Base-by-base conservation (phyloP, 257 asterid species). In the Linderniella brevidens region DNA sequence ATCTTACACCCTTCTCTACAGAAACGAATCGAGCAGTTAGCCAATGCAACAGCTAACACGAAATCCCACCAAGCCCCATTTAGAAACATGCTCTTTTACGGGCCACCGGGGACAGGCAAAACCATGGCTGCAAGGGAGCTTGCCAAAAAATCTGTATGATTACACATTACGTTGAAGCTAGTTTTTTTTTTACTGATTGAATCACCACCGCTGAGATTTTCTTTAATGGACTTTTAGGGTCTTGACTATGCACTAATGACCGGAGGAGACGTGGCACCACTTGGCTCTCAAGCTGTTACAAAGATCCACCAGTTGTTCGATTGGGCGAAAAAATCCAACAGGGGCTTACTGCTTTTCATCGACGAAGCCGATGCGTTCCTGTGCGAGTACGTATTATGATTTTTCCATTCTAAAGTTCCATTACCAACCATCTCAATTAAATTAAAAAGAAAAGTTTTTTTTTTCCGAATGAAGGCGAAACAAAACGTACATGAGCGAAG, bases 81-180 rank as follows among this genome's bases (percentile, higher is more conserved):
- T 35, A 73, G 97, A 48, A 88, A 88, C 70, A 74, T 88, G 84
- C 97, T 88, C 35, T 84, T 88, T 57, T 81, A 80, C 55, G 97
- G 97, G 49, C 94, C 95, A 49, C 97, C 95, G 20, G 97, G 97
- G 58, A 84, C 97, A 32, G 97, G 97, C 67, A 88, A 88, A 68
- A 88, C 97, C 40, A 84, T 88, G 94, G 95, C 84, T 63, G 97
- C 95, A 39, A 80, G 95, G 58, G 97, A 88, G 82, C 92, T 88
- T 64, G 97, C 97, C 39, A 88, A 61, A 29, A 84, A 70, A 76
- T 88, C 92, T 55, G 97, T 84, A 80, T 57, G 95, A 16, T 40
- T 4, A 42, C 19, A 40, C 51, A 56, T 58, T 19, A 53, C 35
- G 35, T n/a, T n/a, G n/a, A n/a, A n/a, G n/a, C n/a, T n/a, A n/a